Base-by-base conservation (phyloP, 805 yeast species). In the Monosporozyma solicola region DNA sequence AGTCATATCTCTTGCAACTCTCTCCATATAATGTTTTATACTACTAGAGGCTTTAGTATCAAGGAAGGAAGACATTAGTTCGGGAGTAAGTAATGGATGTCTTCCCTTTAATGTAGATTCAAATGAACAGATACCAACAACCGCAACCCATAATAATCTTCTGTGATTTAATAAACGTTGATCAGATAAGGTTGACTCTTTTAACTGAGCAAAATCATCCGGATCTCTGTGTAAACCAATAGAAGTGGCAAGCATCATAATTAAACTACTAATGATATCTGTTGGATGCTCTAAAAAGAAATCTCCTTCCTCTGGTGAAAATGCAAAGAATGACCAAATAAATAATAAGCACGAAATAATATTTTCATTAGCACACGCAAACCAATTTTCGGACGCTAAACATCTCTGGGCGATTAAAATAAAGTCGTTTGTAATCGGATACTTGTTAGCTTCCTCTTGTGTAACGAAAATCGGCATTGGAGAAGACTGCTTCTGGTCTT, bases 231-330 rank as follows among this genome's bases (percentile, higher is more conserved):
- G 69, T 16, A 67, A 53, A 9, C 71, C 72, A 35, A 67, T 67
- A 4, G 68, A 62, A 10, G 61, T 60, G 2, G 71, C 63, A 41
- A 67, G 46, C 61, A 62, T 61, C 47, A 63, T 56, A 13, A 67
- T 59, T 8, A 66, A 47, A 29, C 70, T 65, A n/a, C 61, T 56
- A 2, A 68, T 56, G 13, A 65, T 60, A 55, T 65, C 71, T 1
- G 72, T 66, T 20, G 72, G 70, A 43, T 66, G 68, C 39, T 61
- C 70, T 35, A 61, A 53, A 50, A 66, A 64, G 27, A 63, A 62
- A 54, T 68, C 71, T 25, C 69, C 68, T 54, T 66, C 66, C 48
- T 68, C 71, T 1, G 72, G 71, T 1, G 72, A 63, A 50, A 65
- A 61, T 11, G 61, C 69, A 35, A 62, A 62, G 44, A 61, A 64